Base-by-base conservation (phyloP, 1,284 basidiomycete species). In the Rhodofomes roseus region DNA sequence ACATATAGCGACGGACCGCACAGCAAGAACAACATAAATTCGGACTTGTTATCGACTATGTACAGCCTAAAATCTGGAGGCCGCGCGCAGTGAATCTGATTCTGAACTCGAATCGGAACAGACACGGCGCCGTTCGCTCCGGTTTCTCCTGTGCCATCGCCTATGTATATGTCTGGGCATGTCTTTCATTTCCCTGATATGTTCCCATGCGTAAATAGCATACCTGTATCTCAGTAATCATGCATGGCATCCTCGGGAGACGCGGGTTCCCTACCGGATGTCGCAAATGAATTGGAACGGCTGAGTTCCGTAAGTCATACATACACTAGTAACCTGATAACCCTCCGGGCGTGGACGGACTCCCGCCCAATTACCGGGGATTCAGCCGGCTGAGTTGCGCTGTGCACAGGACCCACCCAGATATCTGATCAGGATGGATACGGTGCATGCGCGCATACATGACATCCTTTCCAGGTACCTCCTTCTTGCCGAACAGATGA, bases 401-500 rank as follows among this genome's bases (percentile, higher is more conserved):
- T 52, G 50, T 48, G 5, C 46, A 20, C 27, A 48, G 22, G 46
- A 18, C 46, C 20, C 46, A 29, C 22, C 25, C 46, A 29, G 46
- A 23, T 52, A 52, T 52, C 29, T 52, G 31, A 52, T 52, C 34
- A 37, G 20, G 50, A 31, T 16, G 23, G 18, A 20, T 31, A 20
- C 48, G 14, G 22, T 25, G 31, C 31, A 51, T 52, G 31, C 20
- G 34, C 34, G 27, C 34, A n/a, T 20, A 18, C 50, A 36, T 52
- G 50, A 34, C 43, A 44, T 44, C 50, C 50, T 52, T 52, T 52
- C 50, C 20, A 36, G 23, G 48, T 36, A 51, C 48, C 29, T 52
- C 43, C 29, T 37, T 52, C 50, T 48, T 29, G 46, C 46, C 46
- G 44, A 46, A 46, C 44, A 52, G 50, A 52, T 52, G 50, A 52